phyloP scores from a whole-genome alignment of 805 yeast genomes.

The Myxozyma monticola region DNA sequence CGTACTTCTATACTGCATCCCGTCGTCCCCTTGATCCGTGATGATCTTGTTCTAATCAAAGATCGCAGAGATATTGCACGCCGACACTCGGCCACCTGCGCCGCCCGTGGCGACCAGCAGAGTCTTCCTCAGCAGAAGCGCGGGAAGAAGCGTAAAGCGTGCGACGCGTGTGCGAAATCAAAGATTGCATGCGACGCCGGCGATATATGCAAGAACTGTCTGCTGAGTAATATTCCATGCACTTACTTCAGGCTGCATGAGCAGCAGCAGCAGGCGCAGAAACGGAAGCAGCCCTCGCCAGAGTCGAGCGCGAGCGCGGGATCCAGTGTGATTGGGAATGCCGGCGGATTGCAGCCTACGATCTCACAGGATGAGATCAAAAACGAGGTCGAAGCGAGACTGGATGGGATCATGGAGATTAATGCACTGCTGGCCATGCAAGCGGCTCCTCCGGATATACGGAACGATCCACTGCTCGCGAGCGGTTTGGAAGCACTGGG shows the following conservation, averaged over 20 bases:
- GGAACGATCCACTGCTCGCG: too few species aligned
- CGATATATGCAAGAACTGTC: slow-evolving; percentile 5
- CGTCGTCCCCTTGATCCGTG: neutral
- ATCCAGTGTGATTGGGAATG: neutral
- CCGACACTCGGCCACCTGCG: slow-evolving; percentile 9
- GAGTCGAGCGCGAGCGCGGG: neutral
- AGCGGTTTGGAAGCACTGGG: too few species aligned
- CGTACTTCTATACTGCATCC: neutral
- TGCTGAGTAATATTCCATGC: neutral
- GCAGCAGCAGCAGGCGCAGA: neutral
- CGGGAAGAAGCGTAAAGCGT: slow-evolving; percentile 15
- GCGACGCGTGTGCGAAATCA: slow-evolving; percentile 18
- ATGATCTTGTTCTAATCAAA: neutral
- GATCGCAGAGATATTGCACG: slow-evolving; percentile 11
- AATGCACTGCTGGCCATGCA: neutral
- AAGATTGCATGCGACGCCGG: slow-evolving; percentile 13
- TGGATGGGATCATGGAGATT: too few species aligned
- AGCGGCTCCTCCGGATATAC: neutral
- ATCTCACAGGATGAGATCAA: neutral
- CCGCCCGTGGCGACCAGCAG: slow-evolving; percentile 6
- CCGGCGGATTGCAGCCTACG: neutral
- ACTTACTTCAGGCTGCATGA: slow-evolving; percentile 5
- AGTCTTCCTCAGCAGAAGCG: slow-evolving; percentile 5
- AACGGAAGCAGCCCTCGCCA: too few species aligned
- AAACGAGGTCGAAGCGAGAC: neutral